phyloP scores from a whole-genome alignment of 495 filamentous ascomycete species.

The Bacidia rubella region DNA sequence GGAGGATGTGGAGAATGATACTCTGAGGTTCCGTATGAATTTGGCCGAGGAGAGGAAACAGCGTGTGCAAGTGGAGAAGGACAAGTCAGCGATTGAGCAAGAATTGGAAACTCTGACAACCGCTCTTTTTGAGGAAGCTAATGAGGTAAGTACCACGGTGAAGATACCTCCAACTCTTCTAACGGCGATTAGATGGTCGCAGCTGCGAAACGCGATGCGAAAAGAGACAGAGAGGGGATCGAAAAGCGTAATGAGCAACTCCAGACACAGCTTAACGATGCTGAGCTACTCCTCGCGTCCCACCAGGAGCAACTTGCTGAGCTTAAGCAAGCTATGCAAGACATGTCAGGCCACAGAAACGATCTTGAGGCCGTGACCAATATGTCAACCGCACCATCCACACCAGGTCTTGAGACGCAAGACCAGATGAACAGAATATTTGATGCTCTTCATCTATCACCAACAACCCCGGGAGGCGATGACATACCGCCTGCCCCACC shows the following conservation, averaged over 20 bases:
- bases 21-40: slow-evolving; percentile 52
- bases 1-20: slow-evolving; percentile 54
- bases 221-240: slow-evolving; percentile 58
- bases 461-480: slow-evolving; percentile 35
- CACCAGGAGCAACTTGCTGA: slow-evolving; percentile 90
- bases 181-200: slow-evolving; percentile 66
- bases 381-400: slow-evolving; percentile 52
- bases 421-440: slow-evolving; percentile 31
- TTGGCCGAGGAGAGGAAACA: slow-evolving; percentile 48
- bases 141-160: slow-evolving; percentile 41
- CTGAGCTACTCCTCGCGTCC: slow-evolving; percentile 69
- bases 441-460: slow-evolving; percentile 31
- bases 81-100: slow-evolving; percentile 58
- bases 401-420: slow-evolving; percentile 36
- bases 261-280: slow-evolving; percentile 63
- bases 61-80: slow-evolving; percentile 48
- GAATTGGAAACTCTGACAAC: slow-evolving; percentile 84
- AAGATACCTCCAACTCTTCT: slow-evolving; percentile 14
- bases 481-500: slow-evolving; percentile 64
- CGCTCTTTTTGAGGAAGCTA: slow-evolving; percentile 89
- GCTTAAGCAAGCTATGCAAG: slow-evolving; percentile 82
- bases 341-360: slow-evolving; percentile 62
- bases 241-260: slow-evolving; percentile 71
- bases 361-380: slow-evolving; percentile 45
- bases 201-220: slow-evolving; percentile 46